Evolutionary conservation across 2,329 filamentous ascomycete species (phyloP).

Genomic region (Byssoonygena ceratinophila): DNA sequence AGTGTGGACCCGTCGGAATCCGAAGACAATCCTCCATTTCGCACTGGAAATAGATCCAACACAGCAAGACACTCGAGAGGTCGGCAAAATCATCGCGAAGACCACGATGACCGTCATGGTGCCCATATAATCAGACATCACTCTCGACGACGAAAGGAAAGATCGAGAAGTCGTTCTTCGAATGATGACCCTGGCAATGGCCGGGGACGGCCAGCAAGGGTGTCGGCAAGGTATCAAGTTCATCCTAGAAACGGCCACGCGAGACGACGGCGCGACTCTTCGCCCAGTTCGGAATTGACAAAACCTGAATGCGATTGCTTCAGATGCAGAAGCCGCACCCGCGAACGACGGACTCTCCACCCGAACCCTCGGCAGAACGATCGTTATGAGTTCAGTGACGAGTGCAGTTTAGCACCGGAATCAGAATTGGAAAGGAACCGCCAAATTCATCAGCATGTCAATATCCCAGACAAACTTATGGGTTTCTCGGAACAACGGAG

Average conservation of each 20-base stretch:
- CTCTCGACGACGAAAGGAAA: neutral
- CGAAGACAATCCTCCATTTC: neutral
- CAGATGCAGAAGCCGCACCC: neutral
- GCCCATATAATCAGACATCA: neutral
- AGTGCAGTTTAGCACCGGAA: neutral
- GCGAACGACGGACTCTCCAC: neutral
- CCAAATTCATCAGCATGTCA: neutral
- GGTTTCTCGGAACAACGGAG: neutral
- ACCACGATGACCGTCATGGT: neutral
- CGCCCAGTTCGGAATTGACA: neutral
- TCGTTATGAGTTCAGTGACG: neutral
- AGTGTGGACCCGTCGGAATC: neutral
- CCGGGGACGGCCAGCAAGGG: neutral
- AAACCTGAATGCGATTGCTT: neutral
- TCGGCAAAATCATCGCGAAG: neutral
- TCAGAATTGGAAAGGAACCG: neutral
- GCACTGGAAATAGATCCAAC: neutral
- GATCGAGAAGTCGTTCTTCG: slow-evolving; percentile 2
- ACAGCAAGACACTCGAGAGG: neutral
- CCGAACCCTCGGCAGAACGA: neutral
- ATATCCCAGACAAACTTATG: too few relatives aligned
- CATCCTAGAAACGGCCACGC: neutral
- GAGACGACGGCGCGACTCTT: neutral
- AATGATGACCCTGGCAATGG: neutral
- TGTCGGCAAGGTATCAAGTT: neutral